Base-by-base conservation (phyloP, 192 early-diverging fungal species). In the Gamsiella multidivaricata region DNA sequence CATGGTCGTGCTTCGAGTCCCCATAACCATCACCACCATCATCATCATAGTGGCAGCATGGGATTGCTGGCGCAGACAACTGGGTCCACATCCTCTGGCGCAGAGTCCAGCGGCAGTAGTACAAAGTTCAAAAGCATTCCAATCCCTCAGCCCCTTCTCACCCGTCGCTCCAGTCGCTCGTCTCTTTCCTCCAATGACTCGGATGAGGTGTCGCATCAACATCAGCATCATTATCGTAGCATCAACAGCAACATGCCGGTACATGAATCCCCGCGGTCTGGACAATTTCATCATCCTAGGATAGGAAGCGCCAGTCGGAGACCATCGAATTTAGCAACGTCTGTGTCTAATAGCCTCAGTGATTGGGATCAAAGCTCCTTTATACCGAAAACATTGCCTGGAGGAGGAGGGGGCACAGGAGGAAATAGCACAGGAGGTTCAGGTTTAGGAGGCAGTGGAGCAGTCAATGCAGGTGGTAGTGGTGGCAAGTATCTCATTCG, bases 61-160 rank as follows among this genome's bases (percentile, higher is more conserved):
- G 54, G 49, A 1, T 39, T 65, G n/a, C 55, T 58, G n/a, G 37
- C 41, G 41, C 49, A 39, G 49, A 29, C 55, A 14, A 41, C 47
- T 17, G 70, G 62, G 65, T 65, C 70, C 36, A 36, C 22, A 1
- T 52, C 36, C 15, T 72, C 62, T 18, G 62, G 70, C 6, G 39
- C 46, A 36, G 70, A 73, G 15, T 75, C 71, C 28, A 50, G 56
- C 12, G 60, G 31, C 32, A 60, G 28, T 39, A 64, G 39, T 47
- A 53, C 74, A 68, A 78, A 78, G 49, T 78, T 78, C 41, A 78
- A 78, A 32, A 78, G 74, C 23, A 78, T 78, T 26, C 74, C 74
- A 17, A 78, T 78, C 61, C 74, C 74, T 8, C 74, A 78, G 47
- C 74, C 74, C 3, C 65, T 78, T 23, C 74, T 78, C 61, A 62